Evolutionary conservation across 176 grass and related monocot genomes (phyloP).

Genomic region (Oryza glaberrima): DNA sequence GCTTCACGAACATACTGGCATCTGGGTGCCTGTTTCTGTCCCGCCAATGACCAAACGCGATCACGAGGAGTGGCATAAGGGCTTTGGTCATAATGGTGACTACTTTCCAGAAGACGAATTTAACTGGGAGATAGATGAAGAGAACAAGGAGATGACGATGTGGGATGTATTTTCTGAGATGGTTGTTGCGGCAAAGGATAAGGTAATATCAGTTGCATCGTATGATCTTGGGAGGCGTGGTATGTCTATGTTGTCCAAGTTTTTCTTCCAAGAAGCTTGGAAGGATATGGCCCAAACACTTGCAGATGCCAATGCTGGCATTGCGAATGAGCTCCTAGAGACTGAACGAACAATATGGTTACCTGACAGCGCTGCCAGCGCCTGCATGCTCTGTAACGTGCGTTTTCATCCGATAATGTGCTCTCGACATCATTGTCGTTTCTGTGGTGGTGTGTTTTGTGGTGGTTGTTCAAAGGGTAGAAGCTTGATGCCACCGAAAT

Average conservation of each 20-base stretch:
- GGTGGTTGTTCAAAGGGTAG: slow-evolving; percentile 61
- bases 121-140: slow-evolving; percentile 54
- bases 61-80: slow-evolving; percentile 46
- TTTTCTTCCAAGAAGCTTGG: slow-evolving; percentile 64
- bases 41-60: slow-evolving; percentile 57
- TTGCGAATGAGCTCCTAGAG: slow-evolving; percentile 54
- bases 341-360: slow-evolving; percentile 63
- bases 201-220: slow-evolving; percentile 34
- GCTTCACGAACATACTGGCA: slow-evolving; percentile 64
- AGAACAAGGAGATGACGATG: slow-evolving; percentile 67
- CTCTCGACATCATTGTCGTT: slow-evolving; percentile 59
- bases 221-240: slow-evolving; percentile 36
- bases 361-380: slow-evolving; percentile 54
- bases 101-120: slow-evolving; percentile 67
- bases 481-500: slow-evolving; percentile 69
- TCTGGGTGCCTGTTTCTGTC: slow-evolving; percentile 80
- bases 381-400: slow-evolving; percentile 68
- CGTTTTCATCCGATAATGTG: slow-evolving; percentile 72
- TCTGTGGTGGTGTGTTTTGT: slow-evolving; percentile 59
- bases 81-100: slow-evolving; percentile 51
- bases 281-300: slow-evolving; percentile 63
- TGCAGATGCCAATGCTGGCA: slow-evolving; percentile 44
- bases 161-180: slow-evolving; percentile 80
- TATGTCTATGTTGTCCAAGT: slow-evolving; percentile 42
- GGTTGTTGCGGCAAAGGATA: slow-evolving; percentile 45